phyloP scores from a whole-genome alignment of 306 rosid genomes.

The Lagenaria siceraria region DNA sequence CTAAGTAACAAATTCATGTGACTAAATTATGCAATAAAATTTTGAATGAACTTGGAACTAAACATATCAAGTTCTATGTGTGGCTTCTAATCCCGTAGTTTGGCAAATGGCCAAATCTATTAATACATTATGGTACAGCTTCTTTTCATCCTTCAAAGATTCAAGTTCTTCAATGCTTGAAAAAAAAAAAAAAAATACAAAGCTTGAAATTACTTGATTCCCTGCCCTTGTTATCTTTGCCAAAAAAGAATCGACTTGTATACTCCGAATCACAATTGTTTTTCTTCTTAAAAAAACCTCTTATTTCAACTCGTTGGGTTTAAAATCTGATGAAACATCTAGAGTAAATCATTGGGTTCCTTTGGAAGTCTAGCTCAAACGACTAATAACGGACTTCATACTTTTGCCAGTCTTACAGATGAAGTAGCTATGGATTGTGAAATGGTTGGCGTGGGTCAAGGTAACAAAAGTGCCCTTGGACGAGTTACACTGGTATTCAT shows the following conservation, averaged over 20 bases:
- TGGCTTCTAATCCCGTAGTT: not conserved
- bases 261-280: not conserved
- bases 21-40: not conserved
- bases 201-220: not conserved
- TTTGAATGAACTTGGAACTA: not conserved
- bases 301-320: not conserved
- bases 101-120: not conserved
- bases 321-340: not conserved
- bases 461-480: conserved; percentile 91
- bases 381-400: conserved; percentile 3
- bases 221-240: not conserved
- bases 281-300: not conserved
- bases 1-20: not conserved
- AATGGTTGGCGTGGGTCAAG: conserved; percentile 93
- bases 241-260: not conserved
- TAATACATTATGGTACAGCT: not conserved
- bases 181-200: no score
- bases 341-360: not conserved
- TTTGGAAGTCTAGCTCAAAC: not conserved
- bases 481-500: conserved; percentile 66
- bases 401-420: conserved; percentile 75
- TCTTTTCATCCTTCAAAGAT: not conserved
- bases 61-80: not conserved
- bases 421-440: conserved; percentile 90
- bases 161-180: not conserved